Conservation (phyloP, 1,284 basidiomycete genomes). For the Naganishia albida region DNA sequence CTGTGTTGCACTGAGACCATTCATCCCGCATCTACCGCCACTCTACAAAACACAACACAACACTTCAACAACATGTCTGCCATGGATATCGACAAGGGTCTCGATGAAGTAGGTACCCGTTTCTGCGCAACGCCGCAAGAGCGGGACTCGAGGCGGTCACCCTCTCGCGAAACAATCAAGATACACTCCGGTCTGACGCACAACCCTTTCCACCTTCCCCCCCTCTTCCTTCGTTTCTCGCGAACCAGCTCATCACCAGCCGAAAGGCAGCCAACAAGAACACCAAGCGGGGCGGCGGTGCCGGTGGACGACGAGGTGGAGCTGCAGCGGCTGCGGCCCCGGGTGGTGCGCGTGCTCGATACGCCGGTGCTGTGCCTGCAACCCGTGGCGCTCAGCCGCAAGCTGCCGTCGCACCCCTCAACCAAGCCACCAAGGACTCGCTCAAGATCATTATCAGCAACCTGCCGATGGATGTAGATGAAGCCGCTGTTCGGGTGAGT, state of each 20-base stretch:
- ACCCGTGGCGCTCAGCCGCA: conserved; percentile 51
- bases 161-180: conserved; percentile 1
- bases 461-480: conserved; percentile 91
- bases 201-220: not conserved
- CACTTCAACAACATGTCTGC: conserved; percentile 29
- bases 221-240: not conserved
- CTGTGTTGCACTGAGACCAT: not conserved
- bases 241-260: conserved; percentile 27
- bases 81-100: conserved; percentile 34
- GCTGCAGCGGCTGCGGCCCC: conserved; percentile 12
- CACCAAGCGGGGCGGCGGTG: conserved; percentile 25
- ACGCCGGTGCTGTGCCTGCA: conserved; percentile 36
- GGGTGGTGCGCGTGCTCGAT: conserved; percentile 31
- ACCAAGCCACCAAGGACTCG: conserved; percentile 55
- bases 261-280: conserved; percentile 26
- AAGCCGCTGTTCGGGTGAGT: conserved; percentile 84
- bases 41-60: not conserved
- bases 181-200: conserved; percentile 16
- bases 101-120: conserved; percentile 32
- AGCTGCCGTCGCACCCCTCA: conserved; percentile 35
- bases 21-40: not conserved
- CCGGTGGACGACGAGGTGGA: conserved; percentile 19
- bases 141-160: conserved; percentile 7
- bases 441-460: conserved; percentile 97
- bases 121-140: not conserved